These are phyloP conservation scores for Xylariaceae sp. DNA, from an alignment of 2,329 filamentous ascomycete genomes.

Conservation along the genomic window DNA sequence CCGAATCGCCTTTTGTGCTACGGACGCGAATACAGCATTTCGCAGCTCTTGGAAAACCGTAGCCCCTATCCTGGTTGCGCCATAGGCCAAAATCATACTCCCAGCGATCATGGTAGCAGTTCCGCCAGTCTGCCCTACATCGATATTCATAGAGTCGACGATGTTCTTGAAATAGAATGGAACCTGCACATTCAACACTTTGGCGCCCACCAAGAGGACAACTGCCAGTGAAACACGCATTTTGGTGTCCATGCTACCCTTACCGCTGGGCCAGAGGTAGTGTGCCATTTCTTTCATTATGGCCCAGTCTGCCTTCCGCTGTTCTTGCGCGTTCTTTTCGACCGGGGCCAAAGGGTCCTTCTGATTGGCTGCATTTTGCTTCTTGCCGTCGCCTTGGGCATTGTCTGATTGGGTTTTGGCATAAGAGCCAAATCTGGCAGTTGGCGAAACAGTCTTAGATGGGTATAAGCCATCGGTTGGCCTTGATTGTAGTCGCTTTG, in stretches of 20 bases:
- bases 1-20: slow-evolving; percentile 94
- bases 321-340: slow-evolving; percentile 72
- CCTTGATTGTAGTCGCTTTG: slow-evolving; percentile 8
- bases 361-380: slow-evolving; percentile 15
- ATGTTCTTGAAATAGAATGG: slow-evolving; percentile 99
- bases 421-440: slow-evolving; percentile 15
- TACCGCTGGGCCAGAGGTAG: slow-evolving; percentile 91
- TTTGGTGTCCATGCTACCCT: slow-evolving; percentile 70
- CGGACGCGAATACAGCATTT: slow-evolving; percentile 94
- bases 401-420: slow-evolving; percentile 8
- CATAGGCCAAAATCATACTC: slow-evolving; percentile 90
- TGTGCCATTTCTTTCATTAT: slow-evolving; percentile 97
- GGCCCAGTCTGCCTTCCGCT: slow-evolving; percentile 95
- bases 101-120: slow-evolving; percentile 87
- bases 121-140: slow-evolving; percentile 80
- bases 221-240: slow-evolving; percentile 83
- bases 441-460: not conserved
- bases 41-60: slow-evolving; percentile 89
- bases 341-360: slow-evolving; percentile 58
- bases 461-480: not conserved
- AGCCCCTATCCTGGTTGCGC: slow-evolving; percentile 80
- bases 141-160: slow-evolving; percentile 96
- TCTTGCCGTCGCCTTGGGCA: not conserved
- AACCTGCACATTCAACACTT: slow-evolving; percentile 94
- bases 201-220: slow-evolving; percentile 78